phyloP scores from a whole-genome alignment of 257 asterid genomes.

The Dorcoceras hygrometricum region DNA sequence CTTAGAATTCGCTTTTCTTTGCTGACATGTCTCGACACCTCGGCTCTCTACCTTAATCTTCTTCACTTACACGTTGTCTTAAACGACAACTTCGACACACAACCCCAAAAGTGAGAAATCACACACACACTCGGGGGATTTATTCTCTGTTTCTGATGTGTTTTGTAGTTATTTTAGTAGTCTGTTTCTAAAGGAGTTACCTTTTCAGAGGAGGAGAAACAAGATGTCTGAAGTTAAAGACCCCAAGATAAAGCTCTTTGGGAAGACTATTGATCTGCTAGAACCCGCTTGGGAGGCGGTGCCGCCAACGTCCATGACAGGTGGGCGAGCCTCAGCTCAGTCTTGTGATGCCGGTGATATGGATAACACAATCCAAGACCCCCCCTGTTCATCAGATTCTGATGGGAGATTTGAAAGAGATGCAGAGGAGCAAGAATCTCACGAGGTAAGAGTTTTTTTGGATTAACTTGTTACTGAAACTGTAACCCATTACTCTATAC shows the following conservation, averaged over 20 bases:
- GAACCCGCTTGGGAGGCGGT: constrained; percentile 18
- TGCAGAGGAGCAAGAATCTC: constrained; percentile 26
- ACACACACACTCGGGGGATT: background rate
- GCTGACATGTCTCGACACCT: constrained; percentile 32
- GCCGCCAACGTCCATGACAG: background rate
- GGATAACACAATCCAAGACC: constrained; percentile 21
- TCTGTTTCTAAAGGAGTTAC: background rate
- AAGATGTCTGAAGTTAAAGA: constrained; percentile 43
- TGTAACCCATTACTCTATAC: background rate
- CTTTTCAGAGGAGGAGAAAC: background rate
- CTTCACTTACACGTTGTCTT: constrained; percentile 13
- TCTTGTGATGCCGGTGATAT: constrained; percentile 18
- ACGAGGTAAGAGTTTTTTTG: constrained; percentile 23
- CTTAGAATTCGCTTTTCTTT: constrained; percentile 17
- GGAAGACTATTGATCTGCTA: constrained; percentile 47
- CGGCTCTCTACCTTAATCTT: background rate
- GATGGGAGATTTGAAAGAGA: constrained; percentile 13
- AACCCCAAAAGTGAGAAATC: background rate
- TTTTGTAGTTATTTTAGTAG: background rate
- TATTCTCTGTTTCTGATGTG: background rate
- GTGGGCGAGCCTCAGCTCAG: constrained; percentile 16
- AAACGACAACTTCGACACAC: no score
- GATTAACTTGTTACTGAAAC: no score
- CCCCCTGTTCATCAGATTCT: constrained; percentile 24
- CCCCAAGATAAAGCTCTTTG: constrained; percentile 51